Percentiles rank a stretch among this genome's conserved stretches.
Conservation (phyloP, 805 yeast species). For the Candida nitratophila region DNA sequence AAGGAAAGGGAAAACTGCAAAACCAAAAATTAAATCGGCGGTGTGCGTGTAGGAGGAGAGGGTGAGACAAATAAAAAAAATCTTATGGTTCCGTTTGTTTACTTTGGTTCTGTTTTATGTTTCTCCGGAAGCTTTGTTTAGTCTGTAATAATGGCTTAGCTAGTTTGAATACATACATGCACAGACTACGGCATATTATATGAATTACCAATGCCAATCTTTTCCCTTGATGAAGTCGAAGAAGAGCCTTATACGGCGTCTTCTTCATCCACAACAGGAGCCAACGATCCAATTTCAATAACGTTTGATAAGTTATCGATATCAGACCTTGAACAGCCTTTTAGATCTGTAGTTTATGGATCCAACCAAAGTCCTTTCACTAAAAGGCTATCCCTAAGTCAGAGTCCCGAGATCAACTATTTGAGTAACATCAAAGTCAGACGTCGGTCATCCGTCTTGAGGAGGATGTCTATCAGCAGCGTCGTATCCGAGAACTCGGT, state of each 20-base stretch:
- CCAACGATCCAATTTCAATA: background rate
- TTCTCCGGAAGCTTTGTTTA: too few species aligned
- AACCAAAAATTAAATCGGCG: too few species aligned
- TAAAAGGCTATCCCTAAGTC: background rate
- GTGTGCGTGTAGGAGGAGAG: too few species aligned
- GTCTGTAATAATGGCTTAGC: too few species aligned
- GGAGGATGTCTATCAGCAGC: slow-evolving; percentile 22
- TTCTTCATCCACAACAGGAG: too few species aligned
- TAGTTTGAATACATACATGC: too few species aligned
- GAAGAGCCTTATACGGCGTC: background rate
- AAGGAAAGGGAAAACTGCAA: too few species aligned
- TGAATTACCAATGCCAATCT: background rate
- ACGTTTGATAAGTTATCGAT: background rate
- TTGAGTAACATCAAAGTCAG: background rate
- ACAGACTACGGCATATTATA: too few species aligned
- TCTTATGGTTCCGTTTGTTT: too few species aligned
- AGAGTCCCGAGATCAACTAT: background rate
- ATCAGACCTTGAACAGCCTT: background rate
- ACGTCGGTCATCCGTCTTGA: slow-evolving; percentile 21
- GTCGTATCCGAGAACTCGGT: slow-evolving; percentile 3
- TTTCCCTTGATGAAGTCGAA: background rate
- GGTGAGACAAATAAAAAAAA: too few species aligned
- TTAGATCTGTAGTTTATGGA: too few species aligned
- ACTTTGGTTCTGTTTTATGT: too few species aligned
- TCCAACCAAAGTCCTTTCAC: background rate